phyloP scores from a whole-genome alignment of 108 stramenopile species.

The Cafeteria roenbergensis region DNA sequence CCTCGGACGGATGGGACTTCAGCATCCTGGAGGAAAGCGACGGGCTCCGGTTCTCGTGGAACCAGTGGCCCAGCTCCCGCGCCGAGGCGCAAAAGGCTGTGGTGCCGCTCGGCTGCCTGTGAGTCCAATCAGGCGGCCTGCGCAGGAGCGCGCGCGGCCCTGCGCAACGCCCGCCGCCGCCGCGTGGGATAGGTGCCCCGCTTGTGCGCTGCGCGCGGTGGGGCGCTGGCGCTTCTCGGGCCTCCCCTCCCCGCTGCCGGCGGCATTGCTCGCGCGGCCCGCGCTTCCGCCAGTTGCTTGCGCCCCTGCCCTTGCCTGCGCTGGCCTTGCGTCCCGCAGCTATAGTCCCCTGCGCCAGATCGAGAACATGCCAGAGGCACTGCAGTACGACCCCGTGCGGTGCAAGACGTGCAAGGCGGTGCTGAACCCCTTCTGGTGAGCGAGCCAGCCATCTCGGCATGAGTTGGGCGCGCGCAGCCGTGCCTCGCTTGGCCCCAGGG shows the following conservation, averaged over 20 bases:
- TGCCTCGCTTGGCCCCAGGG: too few relatives aligned
- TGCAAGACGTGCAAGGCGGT: slow-evolving; percentile 87
- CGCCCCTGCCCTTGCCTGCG: background rate
- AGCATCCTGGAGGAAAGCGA: slow-evolving; percentile 37
- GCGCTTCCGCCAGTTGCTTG: too few relatives aligned
- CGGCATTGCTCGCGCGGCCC: too few relatives aligned
- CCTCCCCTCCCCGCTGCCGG: too few relatives aligned
- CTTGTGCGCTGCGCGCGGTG: too few relatives aligned
- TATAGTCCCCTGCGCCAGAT: slow-evolving; percentile 89
- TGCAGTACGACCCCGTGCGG: slow-evolving; percentile 92
- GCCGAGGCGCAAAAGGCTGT: slow-evolving; percentile 90
- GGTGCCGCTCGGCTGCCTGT: slow-evolving; percentile 83
- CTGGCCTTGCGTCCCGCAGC: background rate
- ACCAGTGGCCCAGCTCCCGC: slow-evolving; percentile 80
- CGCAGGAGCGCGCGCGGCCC: too few relatives aligned
- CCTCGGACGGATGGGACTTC: slow-evolving; percentile 13
- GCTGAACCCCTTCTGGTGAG: slow-evolving; percentile 86
- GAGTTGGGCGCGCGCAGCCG: too few relatives aligned
- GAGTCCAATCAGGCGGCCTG: too few relatives aligned
- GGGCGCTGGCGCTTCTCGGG: too few relatives aligned
- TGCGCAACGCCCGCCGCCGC: too few relatives aligned
- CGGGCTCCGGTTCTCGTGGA: slow-evolving; percentile 82
- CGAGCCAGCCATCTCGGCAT: background rate
- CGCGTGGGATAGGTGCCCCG: too few relatives aligned
- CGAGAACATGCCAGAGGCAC: slow-evolving; percentile 52